A percentile compares a stretch with the other conserved stretches of the same genome.
Evolutionary conservation across 2,329 filamentous ascomycete species (phyloP).

Genomic region (Meredithiella fracta): DNA sequence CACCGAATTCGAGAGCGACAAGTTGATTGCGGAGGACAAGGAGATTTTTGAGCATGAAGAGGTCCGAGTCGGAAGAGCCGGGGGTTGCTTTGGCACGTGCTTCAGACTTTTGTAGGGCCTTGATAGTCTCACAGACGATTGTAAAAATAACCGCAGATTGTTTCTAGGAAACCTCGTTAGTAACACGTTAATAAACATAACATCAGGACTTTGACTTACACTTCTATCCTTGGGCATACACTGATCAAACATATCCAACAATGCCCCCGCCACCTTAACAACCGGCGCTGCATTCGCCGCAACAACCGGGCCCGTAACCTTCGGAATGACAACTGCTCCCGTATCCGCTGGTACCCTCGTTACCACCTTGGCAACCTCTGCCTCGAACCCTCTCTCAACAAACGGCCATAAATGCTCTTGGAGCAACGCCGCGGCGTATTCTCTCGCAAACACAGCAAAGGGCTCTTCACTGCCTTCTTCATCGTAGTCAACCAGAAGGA

Average conservation of each 20-base stretch:
- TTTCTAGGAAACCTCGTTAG: constrained; percentile 23
- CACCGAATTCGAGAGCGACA: constrained; percentile 82
- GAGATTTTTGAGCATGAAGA: constrained; percentile 90
- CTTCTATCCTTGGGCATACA: constrained; percentile 48
- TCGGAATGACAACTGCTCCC: constrained; percentile 33
- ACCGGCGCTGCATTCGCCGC: constrained; percentile 42
- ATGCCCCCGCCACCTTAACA: constrained; percentile 40
- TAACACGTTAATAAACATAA: constrained; percentile 7
- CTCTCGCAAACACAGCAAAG: constrained; percentile 36
- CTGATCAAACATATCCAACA: constrained; percentile 46
- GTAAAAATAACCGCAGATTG: constrained; percentile 40
- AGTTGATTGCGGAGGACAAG: constrained; percentile 92
- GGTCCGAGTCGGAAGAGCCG: constrained; percentile 52
- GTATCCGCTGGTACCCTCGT: constrained; percentile 31
- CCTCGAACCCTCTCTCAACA: constrained; percentile 36
- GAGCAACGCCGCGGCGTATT: constrained; percentile 38
- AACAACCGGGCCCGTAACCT: constrained; percentile 31
- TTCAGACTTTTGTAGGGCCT: constrained; percentile 65
- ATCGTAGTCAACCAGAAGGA: constrained; percentile 38
- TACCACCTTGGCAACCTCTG: constrained; percentile 38
- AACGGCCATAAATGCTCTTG: constrained; percentile 42
- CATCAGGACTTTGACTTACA: constrained; percentile 25
- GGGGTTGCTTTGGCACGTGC: constrained; percentile 48
- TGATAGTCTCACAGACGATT: constrained; percentile 80
- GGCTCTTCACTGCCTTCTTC: constrained; percentile 36